These are phyloP conservation scores for Bryopsis sp. DNA, from an alignment of 139 green algal species.

Conservation along the genomic window DNA sequence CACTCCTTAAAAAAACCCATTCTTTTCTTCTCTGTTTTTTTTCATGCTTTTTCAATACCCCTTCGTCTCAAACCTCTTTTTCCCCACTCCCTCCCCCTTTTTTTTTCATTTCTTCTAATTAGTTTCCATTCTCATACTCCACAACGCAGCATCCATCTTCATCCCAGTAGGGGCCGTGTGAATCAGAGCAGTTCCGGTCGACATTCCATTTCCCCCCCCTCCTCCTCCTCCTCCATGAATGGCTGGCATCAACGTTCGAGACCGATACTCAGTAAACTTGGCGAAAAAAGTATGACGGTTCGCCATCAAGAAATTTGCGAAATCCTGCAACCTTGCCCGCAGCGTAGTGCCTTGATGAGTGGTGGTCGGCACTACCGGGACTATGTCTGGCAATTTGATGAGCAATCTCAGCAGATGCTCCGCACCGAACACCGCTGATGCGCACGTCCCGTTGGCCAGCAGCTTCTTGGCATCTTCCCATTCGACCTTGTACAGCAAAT, in stretches of 20 bases:
- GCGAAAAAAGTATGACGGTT: conserved; percentile 9
- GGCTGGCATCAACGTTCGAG: background rate
- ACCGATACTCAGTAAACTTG: conserved; percentile 1
- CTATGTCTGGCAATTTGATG: conserved; percentile 76
- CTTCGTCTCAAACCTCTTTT: background rate
- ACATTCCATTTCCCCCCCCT: too few species aligned
- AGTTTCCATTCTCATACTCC: too few species aligned
- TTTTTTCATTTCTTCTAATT: too few species aligned
- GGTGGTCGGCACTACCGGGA: conserved; percentile 27
- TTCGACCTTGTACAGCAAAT: conserved; percentile 75
- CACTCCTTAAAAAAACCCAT: too few species aligned
- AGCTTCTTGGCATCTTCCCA: conserved; percentile 36
- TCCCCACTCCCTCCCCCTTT: background rate
- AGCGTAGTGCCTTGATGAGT: background rate
- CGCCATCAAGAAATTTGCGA: conserved; percentile 5
- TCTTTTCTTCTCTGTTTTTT: too few species aligned
- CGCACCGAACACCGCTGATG: conserved; percentile 63
- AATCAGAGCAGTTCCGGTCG: too few species aligned
- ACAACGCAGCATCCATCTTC: too few species aligned
- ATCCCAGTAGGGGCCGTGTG: too few species aligned
- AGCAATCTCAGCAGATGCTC: conserved; percentile 84
- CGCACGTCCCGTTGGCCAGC: conserved; percentile 34
- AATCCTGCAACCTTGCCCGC: conserved; percentile 3
- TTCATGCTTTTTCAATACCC: background rate
- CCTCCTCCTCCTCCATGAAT: background rate